Base-by-base conservation (phyloP, 1,284 basidiomycete genomes). In the Lentinula novae-zelandiae region DNA sequence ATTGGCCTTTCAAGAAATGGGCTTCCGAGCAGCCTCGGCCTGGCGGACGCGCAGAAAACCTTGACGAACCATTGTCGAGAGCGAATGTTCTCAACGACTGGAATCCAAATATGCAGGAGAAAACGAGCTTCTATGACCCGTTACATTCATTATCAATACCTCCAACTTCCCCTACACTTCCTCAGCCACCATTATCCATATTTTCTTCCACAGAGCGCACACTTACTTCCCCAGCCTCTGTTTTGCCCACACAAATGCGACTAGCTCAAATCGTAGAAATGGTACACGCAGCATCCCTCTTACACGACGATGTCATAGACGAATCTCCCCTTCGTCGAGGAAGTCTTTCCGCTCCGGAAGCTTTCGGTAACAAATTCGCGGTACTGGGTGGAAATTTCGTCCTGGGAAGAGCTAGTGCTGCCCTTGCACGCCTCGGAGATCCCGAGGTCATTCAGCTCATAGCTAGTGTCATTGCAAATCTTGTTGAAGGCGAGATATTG, bases 181-280 rank as follows among this genome's bases (percentile, higher is more conserved):
- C 68, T 12, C 59, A 17, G 10, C 53, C 60, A 36, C 67, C 13
- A 64, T 65, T 15, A 65, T 65, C 33, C 62, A 64, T 22, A 53
- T 56, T 48, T 46, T 46, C 40, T 56, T 53, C 9, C 66, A 17
- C 56, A 20, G 71, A 78, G 2, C 73, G 75, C 34, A 66, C 58
- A 48, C 68, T 81, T 58, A 69, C 67, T 39, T 67, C 77, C 40
- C 60, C 75, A 65, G 64, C 72, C 50, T 44, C 67, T 36, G 73
- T 85, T 22, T 83, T 98, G 7, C 94, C 96, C 6, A 92, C 94
- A 0, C 96, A 99, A 74, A 78, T 91, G 27, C 87, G 96, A 34
- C 84, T 99, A 27, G 96, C 96, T 1, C 94, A 96, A 71, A 97
- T 99, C 61, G 90, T 95, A 55, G 97, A 99, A 74, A 98, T 99